phyloP scores from a whole-genome alignment of 768 basidiomycete species.

The Russula foetens region DNA sequence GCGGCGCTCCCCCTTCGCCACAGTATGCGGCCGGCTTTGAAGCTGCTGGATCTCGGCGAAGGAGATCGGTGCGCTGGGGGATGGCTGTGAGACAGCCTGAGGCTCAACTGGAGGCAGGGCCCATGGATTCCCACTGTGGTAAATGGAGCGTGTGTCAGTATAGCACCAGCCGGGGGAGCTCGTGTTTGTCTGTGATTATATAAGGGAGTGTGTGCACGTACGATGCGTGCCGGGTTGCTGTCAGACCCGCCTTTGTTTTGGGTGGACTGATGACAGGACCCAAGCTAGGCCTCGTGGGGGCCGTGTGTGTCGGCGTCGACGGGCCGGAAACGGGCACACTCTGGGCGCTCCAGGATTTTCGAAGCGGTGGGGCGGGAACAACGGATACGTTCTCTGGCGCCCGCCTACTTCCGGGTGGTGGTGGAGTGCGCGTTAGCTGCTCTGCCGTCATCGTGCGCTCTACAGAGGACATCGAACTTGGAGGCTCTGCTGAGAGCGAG shows the following conservation, averaged over 20 bases:
- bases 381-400: background rate
- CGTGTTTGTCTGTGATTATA: background rate
- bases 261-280: constrained; percentile 60
- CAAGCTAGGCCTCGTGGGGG: constrained; percentile 36
- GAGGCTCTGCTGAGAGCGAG: background rate
- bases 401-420: background rate
- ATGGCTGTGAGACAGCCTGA: constrained; percentile 31
- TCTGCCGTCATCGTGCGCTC: background rate
- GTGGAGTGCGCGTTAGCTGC: background rate
- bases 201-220: constrained; percentile 29
- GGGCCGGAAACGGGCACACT: background rate
- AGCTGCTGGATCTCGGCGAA: constrained; percentile 80
- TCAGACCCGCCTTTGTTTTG: constrained; percentile 21
- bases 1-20: constrained; percentile 40
- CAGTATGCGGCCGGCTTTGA: constrained; percentile 49
- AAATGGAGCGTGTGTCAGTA: constrained; percentile 1
- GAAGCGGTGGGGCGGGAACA: background rate
- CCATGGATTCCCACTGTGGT: constrained; percentile 53
- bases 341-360: constrained; percentile 3
- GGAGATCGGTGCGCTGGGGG: constrained; percentile 37
- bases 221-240: constrained; percentile 39
- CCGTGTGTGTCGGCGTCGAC: background rate
- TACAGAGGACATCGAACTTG: background rate
- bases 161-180: too few relatives aligned
- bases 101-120: constrained; percentile 45